phyloP scores from a whole-genome alignment of 1,284 basidiomycete species.

The Pholiota adiposa region DNA sequence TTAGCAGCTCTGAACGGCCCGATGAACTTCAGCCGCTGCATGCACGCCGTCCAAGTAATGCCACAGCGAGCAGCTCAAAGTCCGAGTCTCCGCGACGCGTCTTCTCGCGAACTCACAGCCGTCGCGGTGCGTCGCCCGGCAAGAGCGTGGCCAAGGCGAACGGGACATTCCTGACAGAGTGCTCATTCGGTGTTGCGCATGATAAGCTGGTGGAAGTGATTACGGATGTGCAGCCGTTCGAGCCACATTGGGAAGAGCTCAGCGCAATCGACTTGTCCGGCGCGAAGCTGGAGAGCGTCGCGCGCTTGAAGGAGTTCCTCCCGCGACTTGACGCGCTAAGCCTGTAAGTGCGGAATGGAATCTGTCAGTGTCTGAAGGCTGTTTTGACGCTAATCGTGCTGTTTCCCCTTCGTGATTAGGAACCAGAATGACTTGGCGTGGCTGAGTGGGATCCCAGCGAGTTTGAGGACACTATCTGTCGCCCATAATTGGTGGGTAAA shows the following conservation, averaged over 20 bases:
- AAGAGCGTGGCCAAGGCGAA: conserved; percentile 62
- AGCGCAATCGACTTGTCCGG: conserved; percentile 77
- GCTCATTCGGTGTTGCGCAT: conserved; percentile 92
- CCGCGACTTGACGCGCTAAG: conserved; percentile 83
- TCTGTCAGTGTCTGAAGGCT: conserved; percentile 3
- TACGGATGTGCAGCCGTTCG: conserved; percentile 94
- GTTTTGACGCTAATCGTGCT: conserved; percentile 4
- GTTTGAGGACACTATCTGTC: conserved; percentile 81
- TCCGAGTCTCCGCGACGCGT: conserved; percentile 41
- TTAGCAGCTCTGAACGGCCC: conserved; percentile 46
- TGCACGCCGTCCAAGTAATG: conserved; percentile 40
- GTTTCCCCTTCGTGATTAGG: conserved; percentile 41
- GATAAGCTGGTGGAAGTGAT: conserved; percentile 91
- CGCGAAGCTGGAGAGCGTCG: conserved; percentile 86
- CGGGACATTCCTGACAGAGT: conserved; percentile 90
- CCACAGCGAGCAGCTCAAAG: conserved; percentile 22
- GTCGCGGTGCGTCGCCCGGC: conserved; percentile 29
- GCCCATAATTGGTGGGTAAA: conserved; percentile 72
- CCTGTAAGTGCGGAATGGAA: conserved; percentile 57
- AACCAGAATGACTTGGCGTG: conserved; percentile 84
- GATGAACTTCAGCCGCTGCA: conserved; percentile 53
- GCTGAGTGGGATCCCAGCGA: conserved; percentile 84
- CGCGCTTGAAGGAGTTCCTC: conserved; percentile 92
- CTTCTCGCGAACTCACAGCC: conserved; percentile 50
- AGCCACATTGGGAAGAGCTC: conserved; percentile 92